Evolutionary conservation across 345 rosid genomes (phyloP).

Genomic region (Arabidopsis suecica): DNA sequence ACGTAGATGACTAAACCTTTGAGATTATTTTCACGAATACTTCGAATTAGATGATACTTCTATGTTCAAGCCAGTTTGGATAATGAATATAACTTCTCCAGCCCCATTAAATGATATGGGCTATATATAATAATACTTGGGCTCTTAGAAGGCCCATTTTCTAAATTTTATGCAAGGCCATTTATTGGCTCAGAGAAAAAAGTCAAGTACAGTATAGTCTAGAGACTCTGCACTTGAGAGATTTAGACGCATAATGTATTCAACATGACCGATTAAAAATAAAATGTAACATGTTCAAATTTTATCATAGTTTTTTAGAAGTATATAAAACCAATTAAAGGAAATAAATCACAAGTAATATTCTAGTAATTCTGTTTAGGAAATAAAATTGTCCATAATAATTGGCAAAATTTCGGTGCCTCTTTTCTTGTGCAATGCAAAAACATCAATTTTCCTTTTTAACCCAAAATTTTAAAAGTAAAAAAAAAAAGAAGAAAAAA

Average conservation of each 20-base stretch:
- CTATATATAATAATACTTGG: background rate
- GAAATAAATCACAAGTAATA: conserved; percentile 2
- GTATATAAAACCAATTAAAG: background rate
- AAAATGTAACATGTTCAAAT: background rate
- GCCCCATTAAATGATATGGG: background rate
- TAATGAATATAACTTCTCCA: background rate
- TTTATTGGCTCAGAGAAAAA: background rate
- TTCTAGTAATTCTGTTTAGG: background rate
- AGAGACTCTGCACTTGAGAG: background rate
- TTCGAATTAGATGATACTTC: background rate
- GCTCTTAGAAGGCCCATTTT: background rate
- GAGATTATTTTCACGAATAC: no score
- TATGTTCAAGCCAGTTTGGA: conserved; percentile 1
- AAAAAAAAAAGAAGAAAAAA: background rate
- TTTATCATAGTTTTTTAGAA: background rate
- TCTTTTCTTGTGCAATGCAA: conserved; percentile 56
- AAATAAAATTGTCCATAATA: background rate
- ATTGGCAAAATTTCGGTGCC: conserved; percentile 55
- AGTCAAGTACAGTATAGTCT: background rate
- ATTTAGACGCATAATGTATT: background rate
- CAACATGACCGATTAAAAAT: background rate
- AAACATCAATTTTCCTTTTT: conserved; percentile 16
- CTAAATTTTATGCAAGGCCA: background rate
- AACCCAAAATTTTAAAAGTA: background rate
- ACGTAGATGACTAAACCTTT: no score